Evolutionary conservation across 805 yeast species (phyloP).

Genomic region (Teunomyces gatunensis): DNA sequence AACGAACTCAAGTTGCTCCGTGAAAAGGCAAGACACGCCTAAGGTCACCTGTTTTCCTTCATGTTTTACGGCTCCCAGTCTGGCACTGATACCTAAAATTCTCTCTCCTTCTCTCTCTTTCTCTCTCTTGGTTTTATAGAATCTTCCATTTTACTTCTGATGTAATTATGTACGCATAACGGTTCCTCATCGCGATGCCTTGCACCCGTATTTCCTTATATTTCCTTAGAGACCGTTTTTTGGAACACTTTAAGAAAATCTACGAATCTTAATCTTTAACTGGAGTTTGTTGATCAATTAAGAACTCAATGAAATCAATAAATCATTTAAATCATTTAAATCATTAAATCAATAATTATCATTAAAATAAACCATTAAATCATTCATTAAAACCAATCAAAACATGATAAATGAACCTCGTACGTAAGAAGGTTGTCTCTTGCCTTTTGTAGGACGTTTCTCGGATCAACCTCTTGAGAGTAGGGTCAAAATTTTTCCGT

Average conservation of each 20-base stretch:
- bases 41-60: background rate
- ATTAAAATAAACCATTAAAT: no score
- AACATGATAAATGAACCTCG: no score
- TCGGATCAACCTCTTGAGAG: background rate
- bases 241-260: no score
- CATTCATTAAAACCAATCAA: no score
- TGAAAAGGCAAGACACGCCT: constrained; percentile 22
- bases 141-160: background rate
- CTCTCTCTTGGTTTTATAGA: background rate
- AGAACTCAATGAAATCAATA: no score
- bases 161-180: background rate
- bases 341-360: no score
- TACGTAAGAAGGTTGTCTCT: no score
- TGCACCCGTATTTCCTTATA: no score
- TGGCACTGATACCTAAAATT: background rate
- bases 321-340: no score
- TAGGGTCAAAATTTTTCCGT: background rate
- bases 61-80: background rate
- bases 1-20: constrained; percentile 35
- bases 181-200: background rate
- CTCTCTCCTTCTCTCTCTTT: background rate
- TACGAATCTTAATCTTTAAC: no score
- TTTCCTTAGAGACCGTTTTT: background rate
- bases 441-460: no score
- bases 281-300: no score